phyloP scores from a whole-genome alignment of 768 basidiomycete species.

The Trametes coccinea region DNA sequence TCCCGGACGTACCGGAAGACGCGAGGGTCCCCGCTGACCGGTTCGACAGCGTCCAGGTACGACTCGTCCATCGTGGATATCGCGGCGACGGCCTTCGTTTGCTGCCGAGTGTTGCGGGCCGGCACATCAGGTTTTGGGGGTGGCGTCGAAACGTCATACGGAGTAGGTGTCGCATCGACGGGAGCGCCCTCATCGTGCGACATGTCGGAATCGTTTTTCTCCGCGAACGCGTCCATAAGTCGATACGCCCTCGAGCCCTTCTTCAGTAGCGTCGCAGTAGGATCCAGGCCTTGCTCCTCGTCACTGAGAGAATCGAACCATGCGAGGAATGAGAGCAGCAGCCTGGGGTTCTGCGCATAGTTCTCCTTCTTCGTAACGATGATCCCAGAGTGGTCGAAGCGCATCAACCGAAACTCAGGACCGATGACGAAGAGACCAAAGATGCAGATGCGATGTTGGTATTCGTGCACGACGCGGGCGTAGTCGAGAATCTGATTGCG shows the following conservation, averaged over 20 bases:
- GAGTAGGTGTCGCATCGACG: too few relatives aligned
- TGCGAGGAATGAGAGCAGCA: neutral
- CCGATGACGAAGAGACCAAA: constrained; percentile 11
- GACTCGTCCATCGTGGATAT: too few relatives aligned
- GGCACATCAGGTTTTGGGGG: too few relatives aligned
- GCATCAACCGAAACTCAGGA: neutral
- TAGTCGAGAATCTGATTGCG: constrained; percentile 3
- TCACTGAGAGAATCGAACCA: neutral
- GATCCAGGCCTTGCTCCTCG: constrained; percentile 4
- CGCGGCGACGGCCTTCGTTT: too few relatives aligned
- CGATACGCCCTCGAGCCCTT: neutral
- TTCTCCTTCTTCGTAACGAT: neutral
- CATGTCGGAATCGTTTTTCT: neutral
- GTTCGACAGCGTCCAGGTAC: too few relatives aligned
- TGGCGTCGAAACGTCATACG: too few relatives aligned
- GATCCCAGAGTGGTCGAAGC: constrained; percentile 3
- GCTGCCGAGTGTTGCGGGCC: too few relatives aligned
- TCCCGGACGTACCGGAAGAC: too few relatives aligned
- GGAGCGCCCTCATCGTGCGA: neutral
- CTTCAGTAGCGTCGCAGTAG: neutral
- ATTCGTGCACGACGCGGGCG: constrained; percentile 1
- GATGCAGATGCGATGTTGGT: constrained; percentile 7
- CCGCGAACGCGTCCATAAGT: neutral
- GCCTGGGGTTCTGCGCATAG: neutral
- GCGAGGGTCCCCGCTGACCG: too few relatives aligned